Evolutionary conservation across 202 grass and related monocot genomes (phyloP).

Genomic region (Musa balbisiana): DNA sequence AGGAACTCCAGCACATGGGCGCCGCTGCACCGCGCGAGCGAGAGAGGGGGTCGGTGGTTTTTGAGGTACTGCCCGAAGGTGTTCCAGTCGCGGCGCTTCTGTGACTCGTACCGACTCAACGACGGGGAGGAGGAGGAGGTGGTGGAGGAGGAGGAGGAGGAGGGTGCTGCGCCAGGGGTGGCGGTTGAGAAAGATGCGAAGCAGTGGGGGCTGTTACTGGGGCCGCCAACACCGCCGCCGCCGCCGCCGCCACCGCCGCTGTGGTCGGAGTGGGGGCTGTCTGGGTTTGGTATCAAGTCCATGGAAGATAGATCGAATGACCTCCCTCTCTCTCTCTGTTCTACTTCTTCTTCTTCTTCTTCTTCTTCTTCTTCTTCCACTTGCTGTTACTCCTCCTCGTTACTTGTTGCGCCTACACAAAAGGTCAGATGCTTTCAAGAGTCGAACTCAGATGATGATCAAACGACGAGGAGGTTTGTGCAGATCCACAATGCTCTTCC

Average conservation of each 20-base stretch:
- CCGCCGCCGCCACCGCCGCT: not conserved
- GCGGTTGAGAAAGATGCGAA: conserved; percentile 8
- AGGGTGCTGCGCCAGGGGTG: conserved; percentile 5
- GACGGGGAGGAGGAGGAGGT: conserved; percentile 31
- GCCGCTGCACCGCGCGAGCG: conserved; percentile 66
- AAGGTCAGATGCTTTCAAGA: not conserved
- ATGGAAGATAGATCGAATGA: conserved; percentile 25
- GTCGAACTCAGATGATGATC: not conserved
- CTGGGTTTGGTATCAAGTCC: conserved; percentile 41
- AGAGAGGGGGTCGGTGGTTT: conserved; percentile 70
- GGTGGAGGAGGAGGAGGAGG: conserved; percentile 31
- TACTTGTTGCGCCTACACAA: not conserved
- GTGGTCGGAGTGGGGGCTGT: conserved; percentile 29
- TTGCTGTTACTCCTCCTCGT: no score
- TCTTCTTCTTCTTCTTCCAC: not conserved
- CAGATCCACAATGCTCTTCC: no score
- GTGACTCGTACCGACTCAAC: conserved; percentile 44
- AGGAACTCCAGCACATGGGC: conserved; percentile 83
- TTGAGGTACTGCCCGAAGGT: conserved; percentile 64
- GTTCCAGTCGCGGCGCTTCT: conserved; percentile 56
- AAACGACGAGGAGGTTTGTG: not conserved
- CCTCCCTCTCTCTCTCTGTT: no score
- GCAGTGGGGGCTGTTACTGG: conserved; percentile 1
- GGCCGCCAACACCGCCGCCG: not conserved
- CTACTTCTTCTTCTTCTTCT: no score